phyloP scores from a whole-genome alignment of 495 filamentous ascomycete species.

The Podospora sp. region DNA sequence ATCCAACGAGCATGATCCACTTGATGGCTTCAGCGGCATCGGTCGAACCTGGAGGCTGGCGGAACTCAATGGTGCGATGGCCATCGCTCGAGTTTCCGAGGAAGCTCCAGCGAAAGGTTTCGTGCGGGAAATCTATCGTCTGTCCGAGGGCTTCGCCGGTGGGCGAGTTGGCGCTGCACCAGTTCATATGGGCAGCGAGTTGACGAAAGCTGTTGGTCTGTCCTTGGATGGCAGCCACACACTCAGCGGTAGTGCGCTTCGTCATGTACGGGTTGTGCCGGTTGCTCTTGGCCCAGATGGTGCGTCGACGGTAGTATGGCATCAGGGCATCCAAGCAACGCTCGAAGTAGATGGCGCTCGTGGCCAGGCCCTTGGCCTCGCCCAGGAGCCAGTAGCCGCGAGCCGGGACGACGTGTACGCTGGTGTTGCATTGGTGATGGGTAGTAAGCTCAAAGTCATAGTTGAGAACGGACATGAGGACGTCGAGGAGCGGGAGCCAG shows the following conservation, averaged over 20 bases:
- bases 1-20: slow-evolving; percentile 36
- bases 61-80: slow-evolving; percentile 33
- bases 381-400: slow-evolving; percentile 27
- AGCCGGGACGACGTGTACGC: slow-evolving; percentile 32
- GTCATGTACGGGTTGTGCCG: slow-evolving; percentile 30
- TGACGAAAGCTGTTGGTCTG: background rate
- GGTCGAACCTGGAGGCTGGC: slow-evolving; percentile 28
- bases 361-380: slow-evolving; percentile 31
- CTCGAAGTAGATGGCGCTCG: slow-evolving; percentile 36
- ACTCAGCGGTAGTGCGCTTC: slow-evolving; percentile 18
- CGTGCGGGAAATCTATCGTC: slow-evolving; percentile 26
- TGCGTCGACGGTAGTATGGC: slow-evolving; percentile 29
- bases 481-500: slow-evolving; percentile 25
- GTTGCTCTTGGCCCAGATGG: slow-evolving; percentile 38
- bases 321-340: slow-evolving; percentile 36
- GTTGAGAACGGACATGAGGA: slow-evolving; percentile 29
- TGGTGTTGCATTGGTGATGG: slow-evolving; percentile 33
- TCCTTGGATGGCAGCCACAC: slow-evolving; percentile 21
- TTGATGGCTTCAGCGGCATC: slow-evolving; percentile 23
- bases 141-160: slow-evolving; percentile 28
- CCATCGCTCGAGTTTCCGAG: slow-evolving; percentile 11
- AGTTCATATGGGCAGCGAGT: slow-evolving; percentile 32
- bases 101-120: slow-evolving; percentile 34
- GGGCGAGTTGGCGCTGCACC: slow-evolving; percentile 26
- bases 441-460: slow-evolving; percentile 32